Conservation (phyloP, 805 yeast species). For the Yamadazyma nakazawae region DNA sequence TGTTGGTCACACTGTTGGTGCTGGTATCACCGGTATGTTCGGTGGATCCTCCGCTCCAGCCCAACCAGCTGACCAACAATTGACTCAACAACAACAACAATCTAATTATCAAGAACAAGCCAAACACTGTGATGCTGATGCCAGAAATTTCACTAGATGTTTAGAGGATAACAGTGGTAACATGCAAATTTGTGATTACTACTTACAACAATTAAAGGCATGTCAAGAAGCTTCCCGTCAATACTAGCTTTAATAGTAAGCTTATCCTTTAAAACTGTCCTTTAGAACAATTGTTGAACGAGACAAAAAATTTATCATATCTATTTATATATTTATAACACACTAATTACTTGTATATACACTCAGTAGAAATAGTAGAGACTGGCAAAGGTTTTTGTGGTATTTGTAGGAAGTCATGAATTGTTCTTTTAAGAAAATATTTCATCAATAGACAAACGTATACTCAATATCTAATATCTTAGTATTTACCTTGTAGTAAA, state of each 20-base stretch:
- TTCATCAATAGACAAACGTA: not conserved
- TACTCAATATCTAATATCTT: not conserved
- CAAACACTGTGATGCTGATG: constrained; percentile 82
- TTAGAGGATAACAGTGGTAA: constrained; percentile 90
- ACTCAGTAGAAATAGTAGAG: not conserved
- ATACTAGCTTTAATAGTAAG: constrained; percentile 55
- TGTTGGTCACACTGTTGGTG: constrained; percentile 94
- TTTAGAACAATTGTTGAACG: not conserved
- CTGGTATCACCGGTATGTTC: constrained; percentile 86
- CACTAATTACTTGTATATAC: constrained; percentile 6
- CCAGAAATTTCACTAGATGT: constrained; percentile 93
- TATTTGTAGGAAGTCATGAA: too few species aligned
- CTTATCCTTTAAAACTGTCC: too few species aligned
- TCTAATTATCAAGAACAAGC: constrained; percentile 39
- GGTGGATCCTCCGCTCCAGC: constrained; percentile 62
- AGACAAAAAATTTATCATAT: not conserved
- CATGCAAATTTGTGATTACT: constrained; percentile 95
- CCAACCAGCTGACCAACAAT: constrained; percentile 33
- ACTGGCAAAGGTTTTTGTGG: not conserved
- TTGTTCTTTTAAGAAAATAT: not conserved
- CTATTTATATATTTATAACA: not conserved
- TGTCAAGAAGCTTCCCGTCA: constrained; percentile 92
- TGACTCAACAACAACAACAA: constrained; percentile 32
- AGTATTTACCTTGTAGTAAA: not conserved
- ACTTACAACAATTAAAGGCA: constrained; percentile 94